Conservation (phyloP, 768 basidiomycete species). For the Mycena chlorophos region DNA sequence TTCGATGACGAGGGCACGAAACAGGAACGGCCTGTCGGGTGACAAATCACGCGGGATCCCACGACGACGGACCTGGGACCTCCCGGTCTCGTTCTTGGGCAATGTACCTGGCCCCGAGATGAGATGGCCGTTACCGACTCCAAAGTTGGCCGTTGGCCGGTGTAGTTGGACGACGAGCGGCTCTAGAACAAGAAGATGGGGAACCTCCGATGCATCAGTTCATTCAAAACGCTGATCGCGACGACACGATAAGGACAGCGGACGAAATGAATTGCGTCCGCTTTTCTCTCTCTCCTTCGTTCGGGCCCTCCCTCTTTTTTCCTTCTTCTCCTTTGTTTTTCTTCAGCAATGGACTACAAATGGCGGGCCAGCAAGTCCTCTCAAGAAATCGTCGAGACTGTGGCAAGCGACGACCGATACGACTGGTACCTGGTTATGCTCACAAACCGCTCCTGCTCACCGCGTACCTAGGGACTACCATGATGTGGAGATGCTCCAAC, state of each 20-base stretch:
- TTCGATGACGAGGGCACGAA: too few species aligned
- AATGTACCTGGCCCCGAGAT: too few species aligned
- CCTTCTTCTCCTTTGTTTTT: neutral
- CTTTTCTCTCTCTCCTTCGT: slow-evolving; percentile 8
- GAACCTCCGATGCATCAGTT: too few species aligned
- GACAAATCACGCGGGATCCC: too few species aligned
- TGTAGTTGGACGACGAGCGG: too few species aligned
- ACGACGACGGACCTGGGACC: too few species aligned
- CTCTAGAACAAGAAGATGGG: too few species aligned
- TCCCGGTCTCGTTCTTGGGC: too few species aligned
- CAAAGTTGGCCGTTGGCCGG: too few species aligned
- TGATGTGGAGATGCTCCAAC: slow-evolving; percentile 70
- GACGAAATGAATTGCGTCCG: slow-evolving; percentile 9
- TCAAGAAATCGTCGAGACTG: slow-evolving; percentile 22
- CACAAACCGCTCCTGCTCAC: neutral
- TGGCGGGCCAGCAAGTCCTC: slow-evolving; percentile 24
- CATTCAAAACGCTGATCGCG: slow-evolving; percentile 2
- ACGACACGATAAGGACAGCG: neutral
- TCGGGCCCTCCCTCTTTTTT: slow-evolving; percentile 3
- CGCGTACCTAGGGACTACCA: slow-evolving; percentile 10
- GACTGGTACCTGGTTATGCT: slow-evolving; percentile 47
- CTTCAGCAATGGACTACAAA: slow-evolving; percentile 17
- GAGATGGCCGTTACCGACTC: too few species aligned
- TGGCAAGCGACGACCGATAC: slow-evolving; percentile 31
- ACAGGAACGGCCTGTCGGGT: too few species aligned